Evolutionary conservation across 805 yeast species (phyloP), one percentile per base, ranked within the genome.

Genomic region (Hanseniaspora thailandica): DNA sequence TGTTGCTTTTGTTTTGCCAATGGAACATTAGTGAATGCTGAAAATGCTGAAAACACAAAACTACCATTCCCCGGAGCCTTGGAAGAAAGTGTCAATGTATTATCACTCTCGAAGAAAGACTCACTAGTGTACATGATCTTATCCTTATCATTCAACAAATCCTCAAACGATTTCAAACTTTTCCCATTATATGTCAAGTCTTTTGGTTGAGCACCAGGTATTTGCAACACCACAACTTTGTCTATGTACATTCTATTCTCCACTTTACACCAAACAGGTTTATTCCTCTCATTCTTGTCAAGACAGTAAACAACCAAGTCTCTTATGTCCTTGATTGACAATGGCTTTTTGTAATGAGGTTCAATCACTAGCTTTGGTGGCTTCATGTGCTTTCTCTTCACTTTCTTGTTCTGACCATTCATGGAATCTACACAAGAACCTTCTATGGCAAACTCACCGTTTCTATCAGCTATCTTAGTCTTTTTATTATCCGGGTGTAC

Each of bases 51-150:
- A 60, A 69, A 78, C 34, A 78, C 63, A 9, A 76, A 72, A 40
- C 74, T 78, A 57, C 74, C 75, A 3, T 79, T 74, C 0, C 95
- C 96, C 0, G 95, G 94, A 5, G 81, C 71, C 0, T 50, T 50
- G 82, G 82, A 47, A 80, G 63, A 12, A 72, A 50, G 38, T 3
- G 47, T 50, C 15, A 50, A 36, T 2, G 47, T 43, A 20, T 50
- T 50, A 1, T 50, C 54, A 61, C 19, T 30, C 4, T 47, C 48
- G 20, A 53, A 44, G n/a, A 53, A 53, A 10, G 51, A 19, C 22
- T 44, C 48, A 8, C 19, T 30, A 5, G 51, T 36, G 6, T 20
- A 28, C 15, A 41, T 19, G 4, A 47, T 43, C 36, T 53, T 46
- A 19, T 47, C 41, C 41, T 43, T 41, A 20, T 43, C 44, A 35